Evolutionary conservation across 306 rosid genomes (phyloP).

Genomic region (Dryas alaskensis): DNA sequence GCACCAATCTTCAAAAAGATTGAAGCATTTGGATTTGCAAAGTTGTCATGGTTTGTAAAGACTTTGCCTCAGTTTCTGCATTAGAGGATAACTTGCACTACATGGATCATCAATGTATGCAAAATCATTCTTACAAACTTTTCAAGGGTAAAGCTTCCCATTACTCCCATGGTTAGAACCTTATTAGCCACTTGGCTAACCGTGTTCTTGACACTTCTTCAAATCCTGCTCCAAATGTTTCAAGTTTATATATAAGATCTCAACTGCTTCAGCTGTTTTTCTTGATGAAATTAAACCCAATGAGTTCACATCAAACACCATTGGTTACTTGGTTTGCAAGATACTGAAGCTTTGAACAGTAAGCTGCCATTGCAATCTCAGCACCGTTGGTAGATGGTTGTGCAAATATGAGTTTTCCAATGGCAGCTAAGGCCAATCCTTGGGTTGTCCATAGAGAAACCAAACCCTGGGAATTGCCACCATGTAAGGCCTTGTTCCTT

Average conservation of each 20-base stretch:
- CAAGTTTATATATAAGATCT: constrained; percentile 48
- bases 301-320: constrained; percentile 45
- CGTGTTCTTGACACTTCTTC: constrained; percentile 29
- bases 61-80: constrained; percentile 41
- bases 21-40: constrained; percentile 25
- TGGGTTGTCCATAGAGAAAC: constrained; percentile 48
- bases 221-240: constrained; percentile 47
- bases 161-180: constrained; percentile 27
- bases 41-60: constrained; percentile 27
- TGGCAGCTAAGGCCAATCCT: constrained; percentile 44
- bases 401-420: constrained; percentile 44
- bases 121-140: constrained; percentile 40
- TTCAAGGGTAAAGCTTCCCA: constrained; percentile 37
- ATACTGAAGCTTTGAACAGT: constrained; percentile 39
- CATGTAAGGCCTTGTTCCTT: constrained; percentile 44
- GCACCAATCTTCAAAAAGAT: constrained; percentile 34
- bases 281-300: constrained; percentile 41
- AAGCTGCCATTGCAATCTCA: constrained; percentile 41
- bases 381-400: constrained; percentile 37
- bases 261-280: constrained; percentile 42
- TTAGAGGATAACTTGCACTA: constrained; percentile 30
- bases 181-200: constrained; percentile 40
- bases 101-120: constrained; percentile 41
- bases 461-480: constrained; percentile 43
- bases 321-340: constrained; percentile 45